Conservation (phyloP, 805 yeast genomes). For the Blastobotrys robertii region DNA sequence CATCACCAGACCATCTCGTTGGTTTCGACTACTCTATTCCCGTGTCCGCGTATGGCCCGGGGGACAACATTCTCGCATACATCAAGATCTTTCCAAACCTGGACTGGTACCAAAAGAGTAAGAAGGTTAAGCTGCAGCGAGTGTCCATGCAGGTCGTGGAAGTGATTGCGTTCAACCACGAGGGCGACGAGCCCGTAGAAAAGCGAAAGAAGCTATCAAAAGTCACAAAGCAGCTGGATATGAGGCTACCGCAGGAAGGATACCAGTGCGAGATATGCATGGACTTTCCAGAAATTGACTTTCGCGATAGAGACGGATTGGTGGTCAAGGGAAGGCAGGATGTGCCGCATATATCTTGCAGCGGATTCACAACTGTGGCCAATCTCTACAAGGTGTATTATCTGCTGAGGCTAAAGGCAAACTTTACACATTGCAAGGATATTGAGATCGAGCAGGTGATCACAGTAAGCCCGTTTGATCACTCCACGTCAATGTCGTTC, state of each 20-base stretch:
- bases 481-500: conserved; percentile 25
- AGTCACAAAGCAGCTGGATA: conserved; percentile 19
- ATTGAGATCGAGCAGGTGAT: conserved; percentile 27
- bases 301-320: conserved; percentile 18
- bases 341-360: conserved; percentile 26
- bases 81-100: conserved; percentile 27
- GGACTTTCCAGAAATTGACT: conserved; percentile 21
- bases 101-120: conserved; percentile 28
- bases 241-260: conserved; percentile 20
- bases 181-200: conserved; percentile 25
- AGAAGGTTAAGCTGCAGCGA: conserved; percentile 28
- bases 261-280: conserved; percentile 19
- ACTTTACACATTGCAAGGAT: conserved; percentile 30
- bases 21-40: conserved; percentile 26
- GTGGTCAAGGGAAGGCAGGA: conserved; percentile 27
- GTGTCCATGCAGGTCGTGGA: conserved; percentile 29
- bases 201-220: conserved; percentile 25
- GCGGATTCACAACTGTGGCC: conserved; percentile 29
- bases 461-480: conserved; percentile 30
- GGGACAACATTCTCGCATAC: conserved; percentile 25
- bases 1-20: conserved; percentile 29
- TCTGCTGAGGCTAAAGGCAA: conserved; percentile 25
- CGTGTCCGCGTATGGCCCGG: conserved; percentile 31
- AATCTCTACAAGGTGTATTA: conserved; percentile 28
- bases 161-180: conserved; percentile 23